Evolutionary conservation across 305 asterid species (phyloP), one percentile per base, ranked within the genome.

Genomic region (Solanum hybrid): DNA sequence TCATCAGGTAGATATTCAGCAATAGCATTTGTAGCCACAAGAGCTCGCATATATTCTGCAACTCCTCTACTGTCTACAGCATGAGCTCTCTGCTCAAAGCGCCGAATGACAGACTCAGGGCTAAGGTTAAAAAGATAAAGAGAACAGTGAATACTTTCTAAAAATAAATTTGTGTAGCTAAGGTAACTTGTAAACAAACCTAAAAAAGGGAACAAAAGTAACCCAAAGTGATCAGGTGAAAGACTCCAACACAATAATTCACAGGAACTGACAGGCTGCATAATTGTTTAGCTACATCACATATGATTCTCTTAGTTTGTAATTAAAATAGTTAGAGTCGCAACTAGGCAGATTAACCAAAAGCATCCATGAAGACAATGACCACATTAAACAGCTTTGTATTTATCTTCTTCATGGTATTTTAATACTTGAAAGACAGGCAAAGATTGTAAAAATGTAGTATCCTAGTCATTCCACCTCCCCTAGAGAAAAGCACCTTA

Each of bases 1-100:
- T 97, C 99, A 91, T 97, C 99, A 10, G 99, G 98, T 92, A 97
- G 94, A 93, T 95, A 97, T 32, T 97, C 98, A 87, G 97, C 90
- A 90, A 97, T 95, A 68, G 95, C 95, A 89, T 97, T 94, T 61
- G 99, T 96, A 85, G 93, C 90, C 91, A 97, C 99, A 89, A 97
- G 95, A 32, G 99, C 99, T 93, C 94, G 93, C 79, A 97, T 92
- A 88, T 97, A 97, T 87, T 97, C 99, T 57, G 93, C 98, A 89
- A 97, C 98, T 89, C 99, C 99, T 93, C 92, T 93, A 90, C 99
- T 97, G 92, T 97, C 99, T 26, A 96, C 98, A 27, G 95, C 96
- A 91, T 95, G 98, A 24, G 93, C 95, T 90, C 98, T 94, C 92
- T 96, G 98, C 93, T 97, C 99, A 91, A 97, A 97, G 24, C 98